These are phyloP conservation scores for Paraurostyla sp. DNA, from an alignment of 73 alveolate species.

Conservation along the genomic window DNA sequence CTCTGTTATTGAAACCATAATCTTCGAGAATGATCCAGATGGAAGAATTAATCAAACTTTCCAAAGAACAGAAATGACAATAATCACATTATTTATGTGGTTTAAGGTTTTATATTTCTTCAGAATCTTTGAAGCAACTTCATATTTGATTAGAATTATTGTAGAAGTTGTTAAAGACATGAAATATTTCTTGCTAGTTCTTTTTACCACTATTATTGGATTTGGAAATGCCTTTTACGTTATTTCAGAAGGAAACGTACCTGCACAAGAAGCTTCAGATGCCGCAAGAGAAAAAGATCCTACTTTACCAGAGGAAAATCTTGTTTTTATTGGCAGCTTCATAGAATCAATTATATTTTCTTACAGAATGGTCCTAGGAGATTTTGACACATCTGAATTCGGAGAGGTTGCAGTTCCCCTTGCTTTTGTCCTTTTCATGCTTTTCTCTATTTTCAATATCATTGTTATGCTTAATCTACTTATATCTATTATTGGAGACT, in stretches of 20 bases:
- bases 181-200: constrained; percentile 43
- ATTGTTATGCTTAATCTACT: constrained; percentile 57
- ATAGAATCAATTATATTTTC: constrained; percentile 30
- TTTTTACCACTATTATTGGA: constrained; percentile 12
- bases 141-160: constrained; percentile 57
- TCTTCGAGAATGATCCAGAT: neutral
- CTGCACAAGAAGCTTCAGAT: no score
- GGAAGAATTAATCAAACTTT: neutral
- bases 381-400: constrained; percentile 33
- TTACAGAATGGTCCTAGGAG: constrained; percentile 53
- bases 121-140: constrained; percentile 38
- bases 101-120: constrained; percentile 59
- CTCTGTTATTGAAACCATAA: neutral
- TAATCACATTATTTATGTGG: constrained; percentile 58
- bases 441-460: constrained; percentile 6
- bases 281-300: no score
- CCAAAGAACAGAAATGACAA: neutral
- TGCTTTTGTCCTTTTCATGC: neutral
- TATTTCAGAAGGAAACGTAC: neutral
- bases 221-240: constrained; percentile 46
- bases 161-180: constrained; percentile 47
- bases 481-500: constrained; percentile 36
- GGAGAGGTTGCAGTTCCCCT: neutral
- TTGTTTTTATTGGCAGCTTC: constrained; percentile 29
- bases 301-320: neutral